These are phyloP conservation scores for Beauveria brongniartii DNA, from an alignment of 2,329 filamentous ascomycete species.

Conservation along the genomic window DNA sequence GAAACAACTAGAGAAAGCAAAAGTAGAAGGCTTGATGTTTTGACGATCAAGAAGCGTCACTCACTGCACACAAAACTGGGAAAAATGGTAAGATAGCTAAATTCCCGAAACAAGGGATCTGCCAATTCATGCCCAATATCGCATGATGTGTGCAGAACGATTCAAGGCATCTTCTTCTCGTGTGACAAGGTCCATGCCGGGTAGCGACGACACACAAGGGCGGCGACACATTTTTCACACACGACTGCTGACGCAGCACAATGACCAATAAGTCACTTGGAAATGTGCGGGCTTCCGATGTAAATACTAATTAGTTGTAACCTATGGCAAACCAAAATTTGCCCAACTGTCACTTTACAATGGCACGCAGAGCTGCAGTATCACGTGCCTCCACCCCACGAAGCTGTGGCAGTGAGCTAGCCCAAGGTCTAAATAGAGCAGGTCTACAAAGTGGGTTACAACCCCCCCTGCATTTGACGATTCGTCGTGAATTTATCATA, in stretches of 20 bases:
- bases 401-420: not conserved
- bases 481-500: not conserved
- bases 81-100: no score
- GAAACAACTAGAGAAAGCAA: no score
- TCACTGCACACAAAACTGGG: no score
- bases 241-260: not conserved
- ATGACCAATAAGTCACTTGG: not conserved
- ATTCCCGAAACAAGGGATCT: no score
- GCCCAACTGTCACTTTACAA: not conserved
- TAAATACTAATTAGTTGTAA: not conserved
- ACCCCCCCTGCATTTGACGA: not conserved
- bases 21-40: no score
- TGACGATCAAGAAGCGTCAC: no score
- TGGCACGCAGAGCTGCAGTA: not conserved
- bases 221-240: not conserved
- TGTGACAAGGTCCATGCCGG: not conserved
- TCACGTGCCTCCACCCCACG: constrained; percentile 2
- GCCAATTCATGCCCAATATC: no score
- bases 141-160: no score
- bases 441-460: not conserved
- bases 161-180: not conserved
- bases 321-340: not conserved
- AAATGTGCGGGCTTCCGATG: not conserved
- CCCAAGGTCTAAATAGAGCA: not conserved
- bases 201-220: not conserved